Evolutionary conservation across 2,329 filamentous ascomycete genomes (phyloP), one percentile per base, ranked within the genome.

Genomic region (Cadophora sp.): DNA sequence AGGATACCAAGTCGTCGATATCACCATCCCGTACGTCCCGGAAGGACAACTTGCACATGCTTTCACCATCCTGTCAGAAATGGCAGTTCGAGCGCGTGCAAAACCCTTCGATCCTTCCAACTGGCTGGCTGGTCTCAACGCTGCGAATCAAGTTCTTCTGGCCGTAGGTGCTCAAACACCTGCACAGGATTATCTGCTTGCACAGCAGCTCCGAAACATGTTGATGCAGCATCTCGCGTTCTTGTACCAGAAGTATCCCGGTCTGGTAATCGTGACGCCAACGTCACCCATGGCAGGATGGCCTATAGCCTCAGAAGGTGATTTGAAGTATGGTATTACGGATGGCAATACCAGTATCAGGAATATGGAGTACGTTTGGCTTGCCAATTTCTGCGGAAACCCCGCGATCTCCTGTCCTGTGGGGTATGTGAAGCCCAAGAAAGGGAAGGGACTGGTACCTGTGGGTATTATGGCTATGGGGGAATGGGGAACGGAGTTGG

Each of bases 341-440:
- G 91, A 97, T 78, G 90, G 85, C 0, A 93, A 96, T 77, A 83
- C 81, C 69, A 89, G 88, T 19, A 82, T 97, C n/a, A 83, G 86
- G 29, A 92, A 87, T 76, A 97, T 97, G 93, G 88, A 91, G 79
- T 97, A 93, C 79, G 89, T 92, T 19, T 97, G 92, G 86, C 80
- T 97, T 43, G 91, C 94, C 7, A 97, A 97, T 79, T 90, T 93
- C 73, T 88, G 85, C 0, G 94, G 94, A 0, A 89, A 90, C 60
- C 94, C 94, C 0, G 89, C 92, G 0, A 86, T 97, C 14, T 89
- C 84, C 56, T 89, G 88, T 43, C 93, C 94, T 0, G 89, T 92
- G 12, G 94, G 92, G 0, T 97, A 94, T 79, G 85, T 83, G 3
- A 71, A 73, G 43, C 73, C 72, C 9, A 67, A 64, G 11, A 73